Evolutionary conservation across 805 yeast genomes (phyloP), one percentile per base, ranked within the genome.

Genomic region (Candida qinlingensis): DNA sequence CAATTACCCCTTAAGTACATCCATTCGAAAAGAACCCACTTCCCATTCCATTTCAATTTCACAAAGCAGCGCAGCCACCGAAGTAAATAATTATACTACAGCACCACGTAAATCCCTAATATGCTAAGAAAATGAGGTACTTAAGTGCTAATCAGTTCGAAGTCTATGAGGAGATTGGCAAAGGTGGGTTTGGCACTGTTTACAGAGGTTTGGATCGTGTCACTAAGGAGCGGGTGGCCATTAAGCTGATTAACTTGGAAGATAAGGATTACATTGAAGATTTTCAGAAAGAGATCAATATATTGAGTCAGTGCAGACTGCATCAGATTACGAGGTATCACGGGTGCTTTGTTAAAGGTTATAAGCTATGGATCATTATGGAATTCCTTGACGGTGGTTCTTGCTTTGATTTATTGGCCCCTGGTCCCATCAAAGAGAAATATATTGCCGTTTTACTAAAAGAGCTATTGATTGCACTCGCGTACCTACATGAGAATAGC

Each of bases 351-450:
- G 68, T 95, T 30, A 80, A 83, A 53, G 97, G 92, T 42, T 85
- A 96, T n/a, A 84, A 87, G 59, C 73, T 94, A 36, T 94, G 99
- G 98, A 91, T 94, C 64, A 81, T 94, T 49, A 94, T 94, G 97
- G 99, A 94, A 62, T 81, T 86, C 60, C 87, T 98, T 62, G 94
- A 96, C 2, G 99, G 98, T 10, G 99, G 99, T 0, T 86, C 96
- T 1, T 61, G 65, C 79, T 88, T 48, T 75, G 99, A 53, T 6
- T 70, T 94, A 40, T 67, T 92, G 47, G 77, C 81, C 56, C 89
- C 97, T 0, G 99, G 99, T 0, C 81, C 81, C n/a, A 75, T 95
- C 40, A 96, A 88, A 52, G 99, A 94, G 60, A 74, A 75, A 57
- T 81, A 86, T 61, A 81, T 87, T 37, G 83, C 91, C 7, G 81